phyloP scores from a whole-genome alignment of 2,329 filamentous ascomycete species.

The Pseudogymnoascus destructans region DNA sequence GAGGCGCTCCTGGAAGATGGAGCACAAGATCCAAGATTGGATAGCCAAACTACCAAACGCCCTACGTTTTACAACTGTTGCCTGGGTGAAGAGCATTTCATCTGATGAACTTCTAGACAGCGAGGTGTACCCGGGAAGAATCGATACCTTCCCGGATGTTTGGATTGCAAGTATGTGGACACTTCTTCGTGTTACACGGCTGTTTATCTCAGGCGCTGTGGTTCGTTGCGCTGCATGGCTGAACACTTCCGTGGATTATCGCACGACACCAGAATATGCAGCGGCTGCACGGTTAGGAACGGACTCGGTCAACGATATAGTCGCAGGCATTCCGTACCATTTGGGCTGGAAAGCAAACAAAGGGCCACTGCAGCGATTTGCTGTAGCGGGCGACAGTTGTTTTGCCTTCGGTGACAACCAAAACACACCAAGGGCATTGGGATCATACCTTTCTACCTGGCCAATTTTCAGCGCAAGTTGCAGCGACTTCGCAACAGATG shows the following conservation, averaged over 20 bases:
- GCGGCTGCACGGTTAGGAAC: conserved; percentile 37
- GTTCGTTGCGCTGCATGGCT: conserved; percentile 49
- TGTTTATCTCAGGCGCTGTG: conserved; percentile 41
- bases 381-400: conserved; percentile 26
- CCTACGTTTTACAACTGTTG: conserved; percentile 39
- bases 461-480: conserved; percentile 40
- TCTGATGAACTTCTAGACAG: conserved; percentile 38
- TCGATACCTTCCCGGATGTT: conserved; percentile 46
- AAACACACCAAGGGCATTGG: conserved; percentile 36
- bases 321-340: conserved; percentile 48
- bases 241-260: conserved; percentile 46
- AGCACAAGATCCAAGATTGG: conserved; percentile 41
- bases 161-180: conserved; percentile 48
- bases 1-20: conserved; percentile 37
- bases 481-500: conserved; percentile 46
- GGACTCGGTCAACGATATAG: conserved; percentile 43
- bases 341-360: conserved; percentile 44
- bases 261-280: conserved; percentile 49
- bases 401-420: conserved; percentile 40
- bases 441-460: conserved; percentile 48
- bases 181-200: conserved; percentile 38
- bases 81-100: conserved; percentile 42
- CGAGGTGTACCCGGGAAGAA: conserved; percentile 46
- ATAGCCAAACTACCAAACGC: conserved; percentile 35
- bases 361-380: conserved; percentile 25